Conservation (phyloP, 2,329 filamentous ascomycete species). For the Aspergillus novoparasiticus region DNA sequence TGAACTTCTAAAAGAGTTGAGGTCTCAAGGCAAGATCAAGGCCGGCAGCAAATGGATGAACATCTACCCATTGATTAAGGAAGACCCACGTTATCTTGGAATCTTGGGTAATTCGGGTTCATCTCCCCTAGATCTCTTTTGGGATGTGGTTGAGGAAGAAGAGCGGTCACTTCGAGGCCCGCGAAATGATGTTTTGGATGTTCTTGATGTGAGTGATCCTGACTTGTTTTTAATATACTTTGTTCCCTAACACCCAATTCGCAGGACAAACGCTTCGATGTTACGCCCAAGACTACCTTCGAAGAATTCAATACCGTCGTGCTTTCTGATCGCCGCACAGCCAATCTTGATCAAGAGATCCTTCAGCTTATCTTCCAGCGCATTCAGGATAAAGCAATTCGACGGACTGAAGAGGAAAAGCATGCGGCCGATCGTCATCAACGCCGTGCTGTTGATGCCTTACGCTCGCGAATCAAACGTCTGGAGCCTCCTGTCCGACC, state of each 20-base stretch:
- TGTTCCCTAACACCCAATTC: conserved; percentile 38
- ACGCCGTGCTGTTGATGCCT: conserved; percentile 78
- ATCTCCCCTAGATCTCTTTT: conserved; percentile 87
- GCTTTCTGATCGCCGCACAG: conserved; percentile 83
- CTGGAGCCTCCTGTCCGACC: conserved; percentile 79
- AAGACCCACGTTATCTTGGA: conserved; percentile 79
- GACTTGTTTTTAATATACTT: not conserved
- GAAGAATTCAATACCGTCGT: conserved; percentile 85
- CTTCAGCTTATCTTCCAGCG: conserved; percentile 82
- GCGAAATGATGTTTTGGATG: conserved; percentile 82
- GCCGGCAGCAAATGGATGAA: conserved; percentile 89
- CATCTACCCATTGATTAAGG: conserved; percentile 71
- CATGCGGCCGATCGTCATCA: conserved; percentile 80
- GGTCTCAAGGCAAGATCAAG: conserved; percentile 77
- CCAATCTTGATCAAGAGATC: conserved; percentile 79
- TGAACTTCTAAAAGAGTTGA: conserved; percentile 73
- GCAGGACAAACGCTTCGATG: conserved; percentile 88
- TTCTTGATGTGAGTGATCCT: conserved; percentile 71
- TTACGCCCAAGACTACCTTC: conserved; percentile 81
- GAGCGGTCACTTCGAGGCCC: conserved; percentile 81
- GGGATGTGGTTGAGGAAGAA: conserved; percentile 93
- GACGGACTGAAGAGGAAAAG: conserved; percentile 81
- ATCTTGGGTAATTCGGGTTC: conserved; percentile 86
- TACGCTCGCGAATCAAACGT: conserved; percentile 85
- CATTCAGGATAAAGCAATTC: conserved; percentile 81